These are phyloP conservation scores for Ceratobasidium sp. DNA, from an alignment of 1,284 basidiomycete species.

Conservation along the genomic window DNA sequence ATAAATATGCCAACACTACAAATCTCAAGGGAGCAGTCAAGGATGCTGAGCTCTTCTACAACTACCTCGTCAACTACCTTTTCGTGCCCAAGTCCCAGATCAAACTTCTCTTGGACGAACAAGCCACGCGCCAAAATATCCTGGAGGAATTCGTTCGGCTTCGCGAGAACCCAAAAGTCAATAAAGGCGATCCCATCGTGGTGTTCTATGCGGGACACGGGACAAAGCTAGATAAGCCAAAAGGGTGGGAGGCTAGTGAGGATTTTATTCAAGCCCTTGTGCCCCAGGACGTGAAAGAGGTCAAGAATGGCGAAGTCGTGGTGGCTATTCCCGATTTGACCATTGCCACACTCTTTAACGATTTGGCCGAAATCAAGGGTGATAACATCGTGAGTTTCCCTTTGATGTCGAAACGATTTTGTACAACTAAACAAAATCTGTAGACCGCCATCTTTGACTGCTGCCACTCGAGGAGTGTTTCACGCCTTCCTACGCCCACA, in stretches of 20 bases:
- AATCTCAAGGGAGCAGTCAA: neutral
- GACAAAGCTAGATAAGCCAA: neutral
- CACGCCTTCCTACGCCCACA: neutral
- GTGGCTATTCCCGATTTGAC: constrained; percentile 21
- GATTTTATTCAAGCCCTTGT: constrained; percentile 4
- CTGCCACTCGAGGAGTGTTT: constrained; percentile 2
- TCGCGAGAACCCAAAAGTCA: neutral
- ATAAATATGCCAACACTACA: neutral
- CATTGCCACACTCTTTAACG: constrained; percentile 8
- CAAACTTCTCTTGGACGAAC: neutral
- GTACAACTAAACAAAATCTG: neutral
- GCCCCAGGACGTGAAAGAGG: neutral
- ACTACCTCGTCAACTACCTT: neutral
- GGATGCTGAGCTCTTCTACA: neutral
- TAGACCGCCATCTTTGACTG: constrained; percentile 33
- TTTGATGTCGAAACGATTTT: neutral
- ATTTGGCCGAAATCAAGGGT: neutral
- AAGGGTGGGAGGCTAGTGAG: neutral
- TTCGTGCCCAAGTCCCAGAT: constrained; percentile 1
- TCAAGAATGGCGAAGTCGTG: neutral
- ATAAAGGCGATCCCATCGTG: neutral
- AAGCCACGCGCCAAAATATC: constrained; percentile 4
- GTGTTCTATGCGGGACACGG: constrained; percentile 24
- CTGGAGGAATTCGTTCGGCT: neutral
- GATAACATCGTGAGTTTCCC: constrained; percentile 24